Base-by-base conservation (phyloP, 768 basidiomycete genomes). In the Agaricus blazei region DNA sequence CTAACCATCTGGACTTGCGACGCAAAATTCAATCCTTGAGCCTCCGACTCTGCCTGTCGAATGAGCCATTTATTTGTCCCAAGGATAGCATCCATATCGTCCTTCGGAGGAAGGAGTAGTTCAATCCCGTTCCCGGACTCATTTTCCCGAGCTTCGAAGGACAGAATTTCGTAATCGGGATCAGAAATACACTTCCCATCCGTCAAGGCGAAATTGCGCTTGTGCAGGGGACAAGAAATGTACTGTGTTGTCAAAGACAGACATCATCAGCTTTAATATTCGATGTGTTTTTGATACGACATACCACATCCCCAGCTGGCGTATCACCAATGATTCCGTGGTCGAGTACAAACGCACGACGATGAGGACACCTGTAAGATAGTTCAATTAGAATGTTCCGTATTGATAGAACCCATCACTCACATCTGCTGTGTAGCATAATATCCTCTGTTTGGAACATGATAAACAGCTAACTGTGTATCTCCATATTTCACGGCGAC, bases 311-410 rank as follows among this genome's bases (percentile, higher is more conserved):
- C 9, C 83, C 84, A 4, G 77, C 67, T 19, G 74, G 65, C 48
- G 83, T 82, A 60, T 88, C 85, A 0, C 85, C 85, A 8, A 90
- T 71, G 51, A 90, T 78, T 15, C 84, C 84, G 57, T 87, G 81
- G 29, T 83, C 83, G 8, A 89, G 80, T 8, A 88, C 84, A 61
- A 88, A 86, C 0, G 87, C 85, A 3, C 81, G 76, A 2, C 68
- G 66, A 64, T 75, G 74, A 3, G 75, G 74, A 53, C 75, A 78
- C 67, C 65, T 69, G 28, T 19, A 19, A 19, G 19, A 19, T 19
- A 19, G 19, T 19, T 19, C 19, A 19, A 19, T 19, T 19, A 19
- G 19, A 19, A 19, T 19, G 19, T 19, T 19, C 19, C 19, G 19
- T 19, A 19, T 19, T 1, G 31, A 24, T 29, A 24, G 11, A 29